A percentile compares a stretch with the other conserved stretches of the same genome.
Evolutionary conservation across 441 rosid genomes (phyloP).

Genomic region (Populus hybrid): DNA sequence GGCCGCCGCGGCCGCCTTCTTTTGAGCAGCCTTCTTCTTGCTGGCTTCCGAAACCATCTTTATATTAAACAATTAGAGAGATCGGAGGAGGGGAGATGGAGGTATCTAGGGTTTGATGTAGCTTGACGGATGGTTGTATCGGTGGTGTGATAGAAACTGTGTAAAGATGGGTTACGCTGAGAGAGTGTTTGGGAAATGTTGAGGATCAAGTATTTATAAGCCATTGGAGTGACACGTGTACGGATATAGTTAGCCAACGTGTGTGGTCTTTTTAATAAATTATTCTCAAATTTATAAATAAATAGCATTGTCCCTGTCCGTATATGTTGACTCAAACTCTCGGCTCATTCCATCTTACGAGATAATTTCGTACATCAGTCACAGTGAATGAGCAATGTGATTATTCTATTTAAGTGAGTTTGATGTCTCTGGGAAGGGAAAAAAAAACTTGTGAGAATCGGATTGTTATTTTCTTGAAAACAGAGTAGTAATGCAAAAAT

Average conservation of each 20-base stretch:
- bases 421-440: not conserved
- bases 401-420: not conserved
- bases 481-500: too few species aligned
- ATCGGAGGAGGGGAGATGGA: not conserved
- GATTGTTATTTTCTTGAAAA: too few species aligned
- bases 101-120: slow-evolving; percentile 41
- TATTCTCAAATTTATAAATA: not conserved
- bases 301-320: not conserved
- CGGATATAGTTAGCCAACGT: slow-evolving; percentile 9
- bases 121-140: not conserved
- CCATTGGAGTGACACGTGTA: slow-evolving; percentile 40
- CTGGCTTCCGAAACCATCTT: slow-evolving; percentile 89
- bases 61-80: not conserved
- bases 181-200: not conserved
- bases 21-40: slow-evolving; percentile 98
- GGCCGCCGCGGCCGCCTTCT: slow-evolving; percentile 95
- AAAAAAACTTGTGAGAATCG: too few species aligned
- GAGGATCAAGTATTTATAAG: slow-evolving; percentile 36
- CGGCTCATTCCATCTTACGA: not conserved
- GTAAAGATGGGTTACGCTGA: slow-evolving; percentile 23
- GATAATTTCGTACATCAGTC: not conserved
- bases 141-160: not conserved
- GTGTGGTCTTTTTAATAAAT: not conserved
- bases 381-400: not conserved
- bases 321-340: not conserved